Evolutionary conservation across 768 basidiomycete genomes (phyloP).

Genomic region (Mycena polygramma): DNA sequence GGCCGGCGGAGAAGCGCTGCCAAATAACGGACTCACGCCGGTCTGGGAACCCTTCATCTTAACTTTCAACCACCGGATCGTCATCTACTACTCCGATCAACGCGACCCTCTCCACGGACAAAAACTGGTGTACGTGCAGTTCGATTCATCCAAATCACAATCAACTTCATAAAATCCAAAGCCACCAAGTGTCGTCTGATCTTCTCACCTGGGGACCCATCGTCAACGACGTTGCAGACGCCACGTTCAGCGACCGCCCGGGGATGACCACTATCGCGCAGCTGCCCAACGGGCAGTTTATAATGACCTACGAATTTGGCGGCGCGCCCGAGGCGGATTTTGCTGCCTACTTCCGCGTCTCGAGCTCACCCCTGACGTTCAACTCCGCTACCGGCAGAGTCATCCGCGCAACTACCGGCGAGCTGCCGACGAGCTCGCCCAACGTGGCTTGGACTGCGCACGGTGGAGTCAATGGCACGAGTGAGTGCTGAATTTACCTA

Average conservation of each 20-base stretch:
- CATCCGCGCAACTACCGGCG: constrained; percentile 33
- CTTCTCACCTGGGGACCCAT: constrained; percentile 36
- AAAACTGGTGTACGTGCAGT: constrained; percentile 30
- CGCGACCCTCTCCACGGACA: constrained; percentile 40
- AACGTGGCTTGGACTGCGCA: constrained; percentile 36
- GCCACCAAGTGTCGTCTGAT: constrained; percentile 35
- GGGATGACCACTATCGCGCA: constrained; percentile 39
- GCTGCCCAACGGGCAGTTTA: constrained; percentile 37
- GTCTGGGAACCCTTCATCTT: constrained; percentile 42
- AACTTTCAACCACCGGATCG: constrained; percentile 35
- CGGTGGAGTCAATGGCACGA: constrained; percentile 38
- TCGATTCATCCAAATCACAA: neutral
- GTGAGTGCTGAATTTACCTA: too few relatives aligned
- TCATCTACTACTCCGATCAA: constrained; percentile 41
- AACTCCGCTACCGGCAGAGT: constrained; percentile 21
- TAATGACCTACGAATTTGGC: constrained; percentile 39
- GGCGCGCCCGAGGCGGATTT: constrained; percentile 30
- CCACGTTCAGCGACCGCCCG: constrained; percentile 36
- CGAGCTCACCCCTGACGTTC: constrained; percentile 37
- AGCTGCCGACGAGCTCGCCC: constrained; percentile 34
- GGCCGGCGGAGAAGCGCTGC: constrained; percentile 34
- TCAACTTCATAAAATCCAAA: neutral
- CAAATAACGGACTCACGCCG: constrained; percentile 37
- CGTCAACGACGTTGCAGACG: constrained; percentile 36
- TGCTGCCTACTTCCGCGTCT: constrained; percentile 34